Percentiles rank a stretch among this genome's conserved stretches.
These are phyloP conservation scores for Pugionium dolabratum DNA, from an alignment of 345 rosid species.

Conservation along the genomic window DNA sequence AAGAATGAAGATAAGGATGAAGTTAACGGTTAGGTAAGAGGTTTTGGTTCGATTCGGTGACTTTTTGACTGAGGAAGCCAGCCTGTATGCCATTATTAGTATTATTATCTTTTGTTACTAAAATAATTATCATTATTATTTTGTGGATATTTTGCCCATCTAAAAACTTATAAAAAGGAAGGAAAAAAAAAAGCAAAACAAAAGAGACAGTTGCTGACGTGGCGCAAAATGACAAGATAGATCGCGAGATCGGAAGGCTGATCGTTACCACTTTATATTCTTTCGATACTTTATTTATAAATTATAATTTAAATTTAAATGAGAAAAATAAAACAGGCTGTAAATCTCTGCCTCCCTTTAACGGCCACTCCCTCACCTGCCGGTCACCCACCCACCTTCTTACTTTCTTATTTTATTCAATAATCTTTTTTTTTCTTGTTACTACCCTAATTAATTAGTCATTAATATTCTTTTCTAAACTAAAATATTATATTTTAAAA, in stretches of 20 bases:
- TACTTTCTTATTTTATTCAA: not conserved
- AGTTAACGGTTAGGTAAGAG: slow-evolving; percentile 53
- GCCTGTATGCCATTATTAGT: slow-evolving; percentile 63
- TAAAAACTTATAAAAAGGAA: slow-evolving; percentile 4
- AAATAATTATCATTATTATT: slow-evolving; percentile 4
- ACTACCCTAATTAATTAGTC: slow-evolving; percentile 2
- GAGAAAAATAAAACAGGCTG: slow-evolving; percentile 53
- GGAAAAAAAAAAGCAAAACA: slow-evolving; percentile 15
- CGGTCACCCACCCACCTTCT: slow-evolving; percentile 41
- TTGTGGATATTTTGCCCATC: slow-evolving; percentile 23
- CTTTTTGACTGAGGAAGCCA: slow-evolving; percentile 70
- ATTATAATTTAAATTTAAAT: no score
- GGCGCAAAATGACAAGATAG: slow-evolving; percentile 69
- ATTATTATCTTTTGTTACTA: slow-evolving; percentile 22
- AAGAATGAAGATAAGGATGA: slow-evolving; percentile 53
- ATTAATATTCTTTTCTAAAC: slow-evolving; percentile 2
- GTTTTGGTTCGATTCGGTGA: slow-evolving; percentile 45
- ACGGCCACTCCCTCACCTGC: slow-evolving; percentile 48
- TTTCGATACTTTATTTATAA: not conserved
- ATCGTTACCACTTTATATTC: slow-evolving; percentile 51
- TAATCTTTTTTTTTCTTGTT: not conserved
- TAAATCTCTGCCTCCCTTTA: slow-evolving; percentile 55
- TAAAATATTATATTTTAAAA: no score
- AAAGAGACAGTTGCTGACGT: slow-evolving; percentile 54
- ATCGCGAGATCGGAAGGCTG: slow-evolving; percentile 69